Base-by-base conservation (phyloP, 2,329 filamentous ascomycete genomes). In the Pseudogymnoascus sp. region DNA sequence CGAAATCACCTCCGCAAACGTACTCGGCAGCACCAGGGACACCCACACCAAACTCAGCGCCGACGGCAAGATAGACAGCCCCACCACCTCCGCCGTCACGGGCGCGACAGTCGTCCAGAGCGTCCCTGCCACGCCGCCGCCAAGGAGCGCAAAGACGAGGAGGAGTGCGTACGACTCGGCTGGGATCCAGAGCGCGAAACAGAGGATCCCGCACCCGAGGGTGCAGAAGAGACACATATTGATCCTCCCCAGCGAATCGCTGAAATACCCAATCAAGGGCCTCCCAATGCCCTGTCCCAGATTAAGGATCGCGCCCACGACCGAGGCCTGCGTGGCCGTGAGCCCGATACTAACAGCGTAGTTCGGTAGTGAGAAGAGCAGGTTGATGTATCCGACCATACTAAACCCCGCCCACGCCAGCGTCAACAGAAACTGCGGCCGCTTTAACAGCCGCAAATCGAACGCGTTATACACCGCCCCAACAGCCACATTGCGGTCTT, bases 21-120 rank as follows among this genome's bases (percentile, higher is more conserved):
- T 89, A 9, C 83, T 82, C 0, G 89, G 89, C 15, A 90, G 72
- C 6, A 87, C 82, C 19, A 92, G 79, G 5, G 85, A 78, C 26
- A 91, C 71, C 89, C 89, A 92, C 28, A 85, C 82, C 28, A 91
- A 78, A 64, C 83, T 88, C 59, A 92, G 74, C 70, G 82, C 83
- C 21, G 86, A 83, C 0, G 89, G 87, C 3, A 92, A 78, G 53
- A 89, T 77, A 60, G 80, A 81, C 7, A 92, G 72, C 0, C 88
- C 88, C 21, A 91, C 83, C 1, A 92, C 83, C 72, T 92, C 89
- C 2, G 87, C 87, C 1, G 82, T 83, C 3, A 92, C 83, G 0
- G 89, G 88, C 0, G 79, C 85, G 35, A 88, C 82, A 1, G 86
- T 85, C 1, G 83, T 80, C 78, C 79, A 82, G 64, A 79, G 80